Evolutionary conservation across 495 filamentous ascomycete species (phyloP).

Genomic region (Podospora anserina): DNA sequence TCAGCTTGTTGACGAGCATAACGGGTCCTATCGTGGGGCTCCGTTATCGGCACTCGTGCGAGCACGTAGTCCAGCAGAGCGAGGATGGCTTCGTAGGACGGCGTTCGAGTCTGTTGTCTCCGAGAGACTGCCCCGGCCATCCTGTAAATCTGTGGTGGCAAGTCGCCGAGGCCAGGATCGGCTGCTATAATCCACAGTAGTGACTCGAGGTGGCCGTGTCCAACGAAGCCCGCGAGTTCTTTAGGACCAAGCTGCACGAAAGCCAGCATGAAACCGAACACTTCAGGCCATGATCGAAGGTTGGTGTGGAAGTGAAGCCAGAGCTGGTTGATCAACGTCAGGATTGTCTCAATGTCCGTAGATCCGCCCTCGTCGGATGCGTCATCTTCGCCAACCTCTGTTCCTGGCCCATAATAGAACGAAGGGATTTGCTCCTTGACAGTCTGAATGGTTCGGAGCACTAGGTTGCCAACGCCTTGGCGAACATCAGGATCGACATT

Average conservation of each 20-base stretch:
- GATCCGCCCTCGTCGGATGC: slow-evolving; percentile 26
- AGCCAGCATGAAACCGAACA: slow-evolving; percentile 63
- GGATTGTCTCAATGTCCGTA: slow-evolving; percentile 34
- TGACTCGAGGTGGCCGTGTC: slow-evolving; percentile 46
- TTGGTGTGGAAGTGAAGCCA: slow-evolving; percentile 53
- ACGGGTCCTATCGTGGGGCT: neutral
- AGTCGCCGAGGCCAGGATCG: slow-evolving; percentile 46
- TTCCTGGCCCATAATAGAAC: slow-evolving; percentile 36
- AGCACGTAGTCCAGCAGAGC: slow-evolving; percentile 53
- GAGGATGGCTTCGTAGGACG: slow-evolving; percentile 53
- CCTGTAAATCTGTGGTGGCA: slow-evolving; percentile 41
- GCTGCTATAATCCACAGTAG: slow-evolving; percentile 62
- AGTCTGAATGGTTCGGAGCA: slow-evolving; percentile 53
- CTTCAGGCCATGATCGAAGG: slow-evolving; percentile 73
- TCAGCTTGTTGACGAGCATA: neutral
- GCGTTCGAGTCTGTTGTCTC: slow-evolving; percentile 48
- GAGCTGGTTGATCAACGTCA: slow-evolving; percentile 52
- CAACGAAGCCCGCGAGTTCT: slow-evolving; percentile 55
- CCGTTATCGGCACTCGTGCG: slow-evolving; percentile 39
- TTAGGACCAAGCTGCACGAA: slow-evolving; percentile 56
- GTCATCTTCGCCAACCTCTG: neutral
- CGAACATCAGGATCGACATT: slow-evolving; percentile 62
- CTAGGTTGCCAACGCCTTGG: slow-evolving; percentile 51
- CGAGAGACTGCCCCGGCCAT: slow-evolving; percentile 47
- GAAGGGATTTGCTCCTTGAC: slow-evolving; percentile 45